Evolutionary conservation across 163 green algal genomes (phyloP).

Genomic region (Scenedesmus sp.): DNA sequence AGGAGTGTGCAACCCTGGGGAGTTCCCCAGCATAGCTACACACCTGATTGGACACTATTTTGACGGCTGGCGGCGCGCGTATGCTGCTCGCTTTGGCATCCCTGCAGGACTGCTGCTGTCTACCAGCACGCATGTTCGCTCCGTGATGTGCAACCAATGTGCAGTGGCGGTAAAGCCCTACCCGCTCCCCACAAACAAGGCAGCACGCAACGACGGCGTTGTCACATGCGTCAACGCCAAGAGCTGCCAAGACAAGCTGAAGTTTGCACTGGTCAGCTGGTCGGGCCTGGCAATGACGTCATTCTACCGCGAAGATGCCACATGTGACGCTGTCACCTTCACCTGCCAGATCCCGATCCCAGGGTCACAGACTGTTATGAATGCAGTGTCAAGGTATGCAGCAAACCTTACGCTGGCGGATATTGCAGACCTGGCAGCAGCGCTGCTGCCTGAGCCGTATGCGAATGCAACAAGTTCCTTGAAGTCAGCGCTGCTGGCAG

Average conservation of each 20-base stretch:
- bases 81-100: neutral
- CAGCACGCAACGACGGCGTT: constrained; percentile 39
- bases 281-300: constrained; percentile 8
- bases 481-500: neutral
- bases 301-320: constrained; percentile 22
- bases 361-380: constrained; percentile 5
- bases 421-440: neutral
- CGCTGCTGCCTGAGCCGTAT: neutral
- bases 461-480: neutral
- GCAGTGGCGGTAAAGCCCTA: constrained; percentile 43
- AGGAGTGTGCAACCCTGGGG: neutral
- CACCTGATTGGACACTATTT: constrained; percentile 47
- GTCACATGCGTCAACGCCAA: constrained; percentile 36
- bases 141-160: constrained; percentile 35
- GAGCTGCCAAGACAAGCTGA: constrained; percentile 32
- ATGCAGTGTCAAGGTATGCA: constrained; percentile 5
- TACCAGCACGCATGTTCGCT: constrained; percentile 6
- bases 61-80: constrained; percentile 45
- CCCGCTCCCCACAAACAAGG: constrained; percentile 42
- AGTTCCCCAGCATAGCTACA: constrained; percentile 35
- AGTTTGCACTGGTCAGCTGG: constrained; percentile 44
- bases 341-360: constrained; percentile 40
- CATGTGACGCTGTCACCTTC: constrained; percentile 4
- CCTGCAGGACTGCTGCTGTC: constrained; percentile 31
- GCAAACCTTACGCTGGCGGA: constrained; percentile 13